These are phyloP conservation scores for Piper betle DNA, from an alignment of 164 flowering plant species.

Conservation along the genomic window DNA sequence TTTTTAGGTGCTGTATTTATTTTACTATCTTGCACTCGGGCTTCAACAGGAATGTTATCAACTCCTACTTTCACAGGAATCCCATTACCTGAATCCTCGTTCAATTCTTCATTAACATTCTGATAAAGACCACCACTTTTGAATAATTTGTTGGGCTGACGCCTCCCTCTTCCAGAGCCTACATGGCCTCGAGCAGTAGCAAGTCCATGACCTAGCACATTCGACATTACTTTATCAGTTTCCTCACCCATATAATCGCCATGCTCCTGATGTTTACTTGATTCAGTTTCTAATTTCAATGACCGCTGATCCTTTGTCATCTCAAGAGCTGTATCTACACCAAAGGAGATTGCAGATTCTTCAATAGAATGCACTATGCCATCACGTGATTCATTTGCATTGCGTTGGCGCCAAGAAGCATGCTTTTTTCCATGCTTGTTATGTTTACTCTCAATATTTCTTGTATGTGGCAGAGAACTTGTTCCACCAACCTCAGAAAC, in stretches of 20 bases:
- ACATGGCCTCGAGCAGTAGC: slow-evolving; percentile 37
- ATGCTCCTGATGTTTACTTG: slow-evolving; percentile 19
- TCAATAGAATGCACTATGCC: slow-evolving; percentile 19
- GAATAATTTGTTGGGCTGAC: slow-evolving; percentile 27
- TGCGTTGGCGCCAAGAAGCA: slow-evolving; percentile 64
- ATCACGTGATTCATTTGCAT: slow-evolving; percentile 20
- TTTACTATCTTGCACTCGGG: slow-evolving; percentile 26
- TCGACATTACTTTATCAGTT: slow-evolving; percentile 12
- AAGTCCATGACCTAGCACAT: slow-evolving; percentile 8
- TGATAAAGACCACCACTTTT: slow-evolving; percentile 17
- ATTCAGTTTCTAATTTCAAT: slow-evolving; percentile 17
- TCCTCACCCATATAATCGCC: slow-evolving; percentile 20
- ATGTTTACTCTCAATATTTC: slow-evolving; percentile 33
- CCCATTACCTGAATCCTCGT: slow-evolving; percentile 19
- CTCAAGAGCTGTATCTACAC: slow-evolving; percentile 15
- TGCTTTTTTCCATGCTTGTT: slow-evolving; percentile 45
- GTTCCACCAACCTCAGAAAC: slow-evolving; percentile 13
- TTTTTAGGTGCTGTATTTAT: slow-evolving; percentile 20
- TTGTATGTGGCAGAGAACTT: slow-evolving; percentile 19
- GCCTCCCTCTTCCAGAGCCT: slow-evolving; percentile 36
- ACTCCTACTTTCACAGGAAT: slow-evolving; percentile 12
- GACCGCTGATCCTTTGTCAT: slow-evolving; percentile 17
- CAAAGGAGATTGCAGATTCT: slow-evolving; percentile 14
- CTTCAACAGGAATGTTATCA: slow-evolving; percentile 19
- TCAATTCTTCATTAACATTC: slow-evolving; percentile 15